A percentile compares a stretch with the other conserved stretches of the same genome.
phyloP scores from a whole-genome alignment of 2,329 filamentous ascomycete species.

The Arthrobotrys iridis region DNA sequence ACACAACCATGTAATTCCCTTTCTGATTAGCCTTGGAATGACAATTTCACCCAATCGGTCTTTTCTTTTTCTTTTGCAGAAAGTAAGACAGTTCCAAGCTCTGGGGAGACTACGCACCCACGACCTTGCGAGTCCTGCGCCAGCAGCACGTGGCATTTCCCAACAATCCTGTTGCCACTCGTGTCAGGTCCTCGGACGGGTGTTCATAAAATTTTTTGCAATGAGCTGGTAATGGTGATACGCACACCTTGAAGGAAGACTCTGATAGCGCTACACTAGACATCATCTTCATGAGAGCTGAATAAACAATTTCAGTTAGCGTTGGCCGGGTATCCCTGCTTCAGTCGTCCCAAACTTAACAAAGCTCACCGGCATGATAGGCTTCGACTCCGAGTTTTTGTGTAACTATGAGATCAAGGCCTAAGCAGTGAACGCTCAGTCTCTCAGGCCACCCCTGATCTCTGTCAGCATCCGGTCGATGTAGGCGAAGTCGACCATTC shows the following conservation, averaged over 20 bases:
- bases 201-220: neutral
- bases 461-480: constrained; percentile 59
- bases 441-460: constrained; percentile 55
- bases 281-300: constrained; percentile 51
- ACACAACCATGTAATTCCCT: constrained; percentile 52
- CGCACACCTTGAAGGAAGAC: constrained; percentile 47
- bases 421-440: constrained; percentile 40
- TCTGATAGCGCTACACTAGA: constrained; percentile 29
- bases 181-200: constrained; percentile 25
- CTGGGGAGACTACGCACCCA: constrained; percentile 28
- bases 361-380: constrained; percentile 38
- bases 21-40: constrained; percentile 15
- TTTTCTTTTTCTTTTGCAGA: constrained; percentile 17
- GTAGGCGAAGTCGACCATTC: constrained; percentile 60
- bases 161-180: constrained; percentile 49
- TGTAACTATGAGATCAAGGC: constrained; percentile 47
- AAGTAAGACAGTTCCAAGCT: constrained; percentile 32
- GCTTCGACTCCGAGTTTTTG: constrained; percentile 37
- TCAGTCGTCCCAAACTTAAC: neutral
- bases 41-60: neutral
- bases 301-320: neutral
- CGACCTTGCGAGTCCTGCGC: constrained; percentile 41
- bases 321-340: neutral
- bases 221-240: constrained; percentile 14
- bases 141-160: constrained; percentile 54